Conservation (phyloP, 805 yeast species). For the Cyberlindnera meyerae region DNA sequence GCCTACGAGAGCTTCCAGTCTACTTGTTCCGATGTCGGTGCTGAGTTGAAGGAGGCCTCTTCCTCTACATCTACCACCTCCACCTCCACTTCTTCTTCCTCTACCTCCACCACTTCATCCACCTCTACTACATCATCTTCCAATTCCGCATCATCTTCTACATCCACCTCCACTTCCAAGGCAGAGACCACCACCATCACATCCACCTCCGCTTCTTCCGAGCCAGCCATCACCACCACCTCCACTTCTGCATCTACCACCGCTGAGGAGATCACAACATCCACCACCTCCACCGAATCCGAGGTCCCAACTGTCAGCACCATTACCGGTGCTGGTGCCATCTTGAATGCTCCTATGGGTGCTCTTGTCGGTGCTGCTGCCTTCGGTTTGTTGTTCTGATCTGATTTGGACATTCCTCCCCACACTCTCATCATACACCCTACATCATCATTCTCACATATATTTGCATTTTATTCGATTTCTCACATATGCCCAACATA, state of each 20-base stretch:
- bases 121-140: conserved; percentile 12
- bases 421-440: too few species aligned
- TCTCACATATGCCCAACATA: too few species aligned
- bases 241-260: background rate
- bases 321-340: conserved; percentile 25
- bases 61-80: conserved; percentile 22
- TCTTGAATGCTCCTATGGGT: conserved; percentile 35
- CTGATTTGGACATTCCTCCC: too few species aligned
- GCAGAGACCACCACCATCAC: conserved; percentile 5
- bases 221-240: conserved; percentile 3
- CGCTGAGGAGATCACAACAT: too few species aligned
- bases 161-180: conserved; percentile 12
- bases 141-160: conserved; percentile 13
- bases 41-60: conserved; percentile 24
- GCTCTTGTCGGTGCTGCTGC: conserved; percentile 38
- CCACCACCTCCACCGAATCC: conserved; percentile 16
- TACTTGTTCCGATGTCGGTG: conserved; percentile 47
- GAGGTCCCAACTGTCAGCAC: conserved; percentile 7
- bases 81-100: conserved; percentile 16
- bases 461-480: too few species aligned
- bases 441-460: too few species aligned
- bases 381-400: conserved; percentile 22
- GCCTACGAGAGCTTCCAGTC: conserved; percentile 58
- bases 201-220: too few species aligned
- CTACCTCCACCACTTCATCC: conserved; percentile 24